phyloP scores from a whole-genome alignment of 1,284 basidiomycete genomes.

The Xerocomus amazonicus region DNA sequence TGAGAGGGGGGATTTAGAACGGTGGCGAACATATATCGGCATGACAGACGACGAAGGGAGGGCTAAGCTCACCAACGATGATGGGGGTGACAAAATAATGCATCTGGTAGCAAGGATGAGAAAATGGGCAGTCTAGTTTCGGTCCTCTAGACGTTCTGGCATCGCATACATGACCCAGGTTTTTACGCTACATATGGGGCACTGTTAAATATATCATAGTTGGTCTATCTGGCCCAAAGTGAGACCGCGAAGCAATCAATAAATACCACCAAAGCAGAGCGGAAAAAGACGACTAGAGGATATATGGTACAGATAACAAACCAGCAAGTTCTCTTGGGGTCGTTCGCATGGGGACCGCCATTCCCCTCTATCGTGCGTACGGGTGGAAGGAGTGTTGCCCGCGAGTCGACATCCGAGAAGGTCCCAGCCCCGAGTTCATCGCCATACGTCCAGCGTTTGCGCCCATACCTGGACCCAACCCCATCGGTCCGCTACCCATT shows the following conservation, averaged over 20 bases:
- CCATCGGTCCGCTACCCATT: conserved; percentile 33
- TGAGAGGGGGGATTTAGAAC: conserved; percentile 69
- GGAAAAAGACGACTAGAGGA: conserved; percentile 14
- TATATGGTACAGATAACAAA: conserved; percentile 31
- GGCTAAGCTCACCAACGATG: conserved; percentile 36
- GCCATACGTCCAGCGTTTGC: conserved; percentile 34
- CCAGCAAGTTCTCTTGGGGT: not conserved
- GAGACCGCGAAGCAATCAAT: conserved; percentile 3
- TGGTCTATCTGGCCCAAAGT: not conserved
- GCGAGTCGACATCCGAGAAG: conserved; percentile 49
- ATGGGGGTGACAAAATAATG: conserved; percentile 36
- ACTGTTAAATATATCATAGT: conserved; percentile 2
- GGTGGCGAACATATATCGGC: conserved; percentile 66
- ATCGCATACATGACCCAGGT: not conserved
- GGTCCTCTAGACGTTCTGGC: not conserved
- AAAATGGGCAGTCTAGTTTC: conserved; percentile 40
- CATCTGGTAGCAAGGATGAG: conserved; percentile 48
- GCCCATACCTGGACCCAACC: conserved; percentile 34
- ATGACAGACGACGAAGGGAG: conserved; percentile 57
- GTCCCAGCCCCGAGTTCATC: conserved; percentile 50
- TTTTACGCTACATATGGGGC: conserved; percentile 7
- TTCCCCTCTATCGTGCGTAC: conserved; percentile 44
- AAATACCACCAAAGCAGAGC: conserved; percentile 18
- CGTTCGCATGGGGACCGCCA: not conserved
- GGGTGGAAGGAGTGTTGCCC: conserved; percentile 62